A percentile compares a stretch with the other conserved stretches of the same genome.
Evolutionary conservation across 2,329 filamentous ascomycete genomes (phyloP).

Genomic region (Trichoderma lentiforme): DNA sequence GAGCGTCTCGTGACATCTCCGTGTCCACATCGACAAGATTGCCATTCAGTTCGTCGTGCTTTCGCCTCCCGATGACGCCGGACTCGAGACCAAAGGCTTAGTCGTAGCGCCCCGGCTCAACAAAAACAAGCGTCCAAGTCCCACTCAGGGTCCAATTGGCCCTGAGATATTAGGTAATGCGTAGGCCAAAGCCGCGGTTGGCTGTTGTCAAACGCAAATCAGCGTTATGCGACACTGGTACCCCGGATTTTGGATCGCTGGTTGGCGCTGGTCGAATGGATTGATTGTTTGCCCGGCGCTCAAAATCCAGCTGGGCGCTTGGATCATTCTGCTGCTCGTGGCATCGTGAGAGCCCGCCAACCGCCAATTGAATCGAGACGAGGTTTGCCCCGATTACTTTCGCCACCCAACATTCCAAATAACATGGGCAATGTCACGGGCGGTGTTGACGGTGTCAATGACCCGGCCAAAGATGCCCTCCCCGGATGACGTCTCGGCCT

Average conservation of each 20-base stretch:
- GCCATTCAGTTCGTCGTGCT: not conserved
- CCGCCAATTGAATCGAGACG: not conserved
- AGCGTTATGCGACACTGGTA: constrained; percentile 4
- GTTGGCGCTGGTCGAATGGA: not conserved
- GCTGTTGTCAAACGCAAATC: not conserved
- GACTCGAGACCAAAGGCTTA: constrained; percentile 4
- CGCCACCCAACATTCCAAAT: constrained; percentile 70
- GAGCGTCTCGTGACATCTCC: constrained; percentile 13
- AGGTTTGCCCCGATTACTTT: constrained; percentile 37
- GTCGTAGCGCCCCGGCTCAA: constrained; percentile 8
- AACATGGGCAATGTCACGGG: constrained; percentile 66
- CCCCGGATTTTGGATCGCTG: constrained; percentile 4
- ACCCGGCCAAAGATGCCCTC: constrained; percentile 72
- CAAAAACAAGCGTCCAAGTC: constrained; percentile 4
- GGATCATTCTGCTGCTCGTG: constrained; percentile 4
- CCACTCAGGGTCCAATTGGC: not conserved
- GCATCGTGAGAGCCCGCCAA: not conserved
- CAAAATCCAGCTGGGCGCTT: not conserved
- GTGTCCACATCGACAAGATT: constrained; percentile 10
- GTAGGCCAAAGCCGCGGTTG: not conserved
- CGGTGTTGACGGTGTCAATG: constrained; percentile 75
- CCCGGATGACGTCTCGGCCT: constrained; percentile 60
- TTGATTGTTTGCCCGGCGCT: not conserved
- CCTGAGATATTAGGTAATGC: constrained; percentile 2
- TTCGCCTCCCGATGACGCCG: constrained; percentile 16